Conservation (phyloP, 202 grass and related monocot species). For the Saccharum hybrid region DNA sequence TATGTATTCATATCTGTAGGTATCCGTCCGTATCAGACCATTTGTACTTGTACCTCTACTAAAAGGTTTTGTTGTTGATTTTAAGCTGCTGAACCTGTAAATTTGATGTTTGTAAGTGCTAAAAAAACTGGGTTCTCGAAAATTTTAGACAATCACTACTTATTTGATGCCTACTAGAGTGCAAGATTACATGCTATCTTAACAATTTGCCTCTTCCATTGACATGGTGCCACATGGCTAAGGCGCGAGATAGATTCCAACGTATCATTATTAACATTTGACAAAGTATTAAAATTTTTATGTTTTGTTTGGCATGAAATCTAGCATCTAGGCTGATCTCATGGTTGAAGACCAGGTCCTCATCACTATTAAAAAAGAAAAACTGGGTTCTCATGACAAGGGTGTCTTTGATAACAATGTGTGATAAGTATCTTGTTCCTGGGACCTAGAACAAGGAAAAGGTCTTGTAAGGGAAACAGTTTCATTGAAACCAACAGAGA, state of each 20-base stretch:
- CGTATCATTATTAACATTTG: background rate
- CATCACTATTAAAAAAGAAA: background rate
- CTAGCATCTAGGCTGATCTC: background rate
- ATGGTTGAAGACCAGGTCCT: background rate
- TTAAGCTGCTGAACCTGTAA: background rate
- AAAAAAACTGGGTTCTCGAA: background rate
- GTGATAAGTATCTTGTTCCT: background rate
- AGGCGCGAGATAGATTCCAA: background rate
- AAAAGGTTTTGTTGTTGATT: background rate
- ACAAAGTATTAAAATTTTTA: background rate
- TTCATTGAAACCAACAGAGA: slow-evolving; percentile 3
- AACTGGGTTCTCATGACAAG: background rate
- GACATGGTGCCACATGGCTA: slow-evolving; percentile 17
- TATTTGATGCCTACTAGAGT: background rate
- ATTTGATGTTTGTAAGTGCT: slow-evolving; percentile 15
- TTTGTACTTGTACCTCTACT: background rate
- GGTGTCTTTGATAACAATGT: background rate
- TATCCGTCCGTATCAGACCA: too few relatives aligned
- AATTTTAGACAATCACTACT: background rate
- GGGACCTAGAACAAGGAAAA: background rate
- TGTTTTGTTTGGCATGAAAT: background rate
- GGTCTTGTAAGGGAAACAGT: background rate
- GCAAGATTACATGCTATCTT: background rate
- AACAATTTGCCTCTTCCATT: background rate
- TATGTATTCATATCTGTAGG: background rate